Evolutionary conservation across 805 yeast genomes (phyloP), one percentile per base, ranked within the genome.

Genomic region (Candida sanyiensis): DNA sequence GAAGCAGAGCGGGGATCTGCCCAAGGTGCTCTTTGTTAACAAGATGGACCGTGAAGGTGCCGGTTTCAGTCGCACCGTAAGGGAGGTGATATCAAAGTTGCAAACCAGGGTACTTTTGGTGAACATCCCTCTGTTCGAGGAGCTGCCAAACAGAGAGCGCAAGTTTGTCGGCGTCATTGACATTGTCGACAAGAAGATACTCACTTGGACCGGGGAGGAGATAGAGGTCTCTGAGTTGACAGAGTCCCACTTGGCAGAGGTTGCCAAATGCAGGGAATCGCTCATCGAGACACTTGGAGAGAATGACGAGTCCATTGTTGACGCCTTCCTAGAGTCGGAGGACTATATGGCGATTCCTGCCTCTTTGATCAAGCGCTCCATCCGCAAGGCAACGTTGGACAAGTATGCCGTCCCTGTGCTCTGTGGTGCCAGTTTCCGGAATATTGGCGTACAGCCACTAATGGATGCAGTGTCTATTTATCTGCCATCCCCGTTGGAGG

Each of bases 11-110:
- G 66, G 64, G 16, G 72, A 71, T 13, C 77, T 93, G 26, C 97
- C 98, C 0, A 72, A 76, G 35, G 66, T 93, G 10, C 79, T 86
- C 10, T 93, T 77, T 56, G 75, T 93, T 24, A 93, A 93, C 60
- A 93, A 93, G 59, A 89, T 93, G 97, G 98, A 93, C 62, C 71
- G 97, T 43, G 83, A 80, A 12, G 98, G 98, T 16, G 96, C 97
- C 1, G 96, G 97, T 0, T 93, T 78, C 57, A 80, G 95, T 46
- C 68, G 96, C 40, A 86, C 97, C 0, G 94, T 87, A 6, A 78
- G 77, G 48, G 97, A 90, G 49, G 72, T 93, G 19, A 82, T 87
- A 11, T 62, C 77, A 16, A 83, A 84, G 52, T 64, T 93, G 42
- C 77, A 77, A 13, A 85, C 95, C 0, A 69, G 81, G 27, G 87